Evolutionary conservation across 331 rosid species (phyloP).

Genomic region (Malus hybrid): DNA sequence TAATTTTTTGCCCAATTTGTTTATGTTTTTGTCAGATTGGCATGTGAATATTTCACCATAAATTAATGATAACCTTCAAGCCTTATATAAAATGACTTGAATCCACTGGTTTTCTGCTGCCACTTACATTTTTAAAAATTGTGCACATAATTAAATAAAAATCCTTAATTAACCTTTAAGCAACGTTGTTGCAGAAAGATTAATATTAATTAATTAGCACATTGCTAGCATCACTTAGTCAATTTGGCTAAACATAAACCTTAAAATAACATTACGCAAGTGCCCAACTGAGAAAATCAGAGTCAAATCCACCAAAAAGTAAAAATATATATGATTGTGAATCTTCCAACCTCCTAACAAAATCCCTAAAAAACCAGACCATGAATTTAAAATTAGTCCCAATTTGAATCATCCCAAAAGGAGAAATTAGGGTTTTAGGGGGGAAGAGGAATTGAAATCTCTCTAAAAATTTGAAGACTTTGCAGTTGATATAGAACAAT

Average conservation of each 20-base stretch:
- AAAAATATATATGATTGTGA: background rate
- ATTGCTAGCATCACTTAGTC: background rate
- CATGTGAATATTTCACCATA: constrained; percentile 19
- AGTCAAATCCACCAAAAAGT: background rate
- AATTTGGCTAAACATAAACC: background rate
- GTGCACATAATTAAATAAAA: too few relatives aligned
- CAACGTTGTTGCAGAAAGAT: background rate
- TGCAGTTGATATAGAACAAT: too few relatives aligned
- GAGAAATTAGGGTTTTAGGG: background rate
- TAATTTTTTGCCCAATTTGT: too few relatives aligned
- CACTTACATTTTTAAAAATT: background rate
- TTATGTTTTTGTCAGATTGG: constrained; percentile 3
- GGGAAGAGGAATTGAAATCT: background rate
- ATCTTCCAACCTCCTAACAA: background rate
- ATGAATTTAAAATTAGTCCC: background rate
- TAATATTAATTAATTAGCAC: background rate
- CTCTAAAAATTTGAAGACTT: background rate
- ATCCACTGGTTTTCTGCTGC: background rate
- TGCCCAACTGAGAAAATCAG: background rate
- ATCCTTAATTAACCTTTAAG: background rate
- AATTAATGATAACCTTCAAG: background rate
- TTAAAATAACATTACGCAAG: background rate
- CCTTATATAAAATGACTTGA: background rate
- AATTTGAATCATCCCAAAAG: background rate
- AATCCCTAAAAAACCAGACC: background rate